Conservation (phyloP, 139 green algal genomes). For the Picochlorum sp. region DNA sequence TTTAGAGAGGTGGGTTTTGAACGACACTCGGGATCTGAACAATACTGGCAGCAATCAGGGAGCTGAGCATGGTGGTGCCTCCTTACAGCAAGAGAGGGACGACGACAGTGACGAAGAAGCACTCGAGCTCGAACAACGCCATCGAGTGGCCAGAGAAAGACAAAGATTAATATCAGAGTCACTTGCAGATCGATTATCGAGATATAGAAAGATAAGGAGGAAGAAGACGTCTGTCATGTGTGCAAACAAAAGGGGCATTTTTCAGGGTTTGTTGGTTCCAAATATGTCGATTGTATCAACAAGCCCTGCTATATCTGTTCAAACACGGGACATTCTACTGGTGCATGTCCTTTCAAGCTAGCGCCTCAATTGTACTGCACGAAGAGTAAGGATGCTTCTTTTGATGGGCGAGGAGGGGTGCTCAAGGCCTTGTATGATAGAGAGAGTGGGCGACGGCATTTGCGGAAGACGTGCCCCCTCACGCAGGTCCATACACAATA, state of each 20-base stretch:
- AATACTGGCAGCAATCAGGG: too few species aligned
- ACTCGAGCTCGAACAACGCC: too few species aligned
- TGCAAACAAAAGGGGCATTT: conserved; percentile 67
- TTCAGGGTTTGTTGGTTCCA: conserved; percentile 75
- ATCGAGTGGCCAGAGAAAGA: too few species aligned
- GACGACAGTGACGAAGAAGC: too few species aligned
- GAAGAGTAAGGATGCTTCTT: conserved; percentile 11
- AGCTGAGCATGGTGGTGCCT: too few species aligned
- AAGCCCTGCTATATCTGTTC: conserved; percentile 85
- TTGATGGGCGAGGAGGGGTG: conserved; percentile 8
- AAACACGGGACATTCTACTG: conserved; percentile 69
- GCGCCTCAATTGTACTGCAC: conserved; percentile 41
- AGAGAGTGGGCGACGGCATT: conserved; percentile 23
- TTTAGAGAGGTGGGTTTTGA: too few species aligned
- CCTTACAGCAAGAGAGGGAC: too few species aligned
- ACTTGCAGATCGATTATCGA: not conserved
- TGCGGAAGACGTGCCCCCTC: not conserved
- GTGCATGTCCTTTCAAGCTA: conserved; percentile 66
- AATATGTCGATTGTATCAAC: conserved; percentile 80
- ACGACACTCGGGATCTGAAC: too few species aligned
- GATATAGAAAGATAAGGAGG: not conserved
- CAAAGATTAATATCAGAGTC: too few species aligned
- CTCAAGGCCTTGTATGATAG: conserved; percentile 26
- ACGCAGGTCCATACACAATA: conserved; percentile 42
- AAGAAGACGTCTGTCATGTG: conserved; percentile 44